Evolutionary conservation across 2,329 filamentous ascomycete genomes (phyloP).

Genomic region (Neobulgaria alba): DNA sequence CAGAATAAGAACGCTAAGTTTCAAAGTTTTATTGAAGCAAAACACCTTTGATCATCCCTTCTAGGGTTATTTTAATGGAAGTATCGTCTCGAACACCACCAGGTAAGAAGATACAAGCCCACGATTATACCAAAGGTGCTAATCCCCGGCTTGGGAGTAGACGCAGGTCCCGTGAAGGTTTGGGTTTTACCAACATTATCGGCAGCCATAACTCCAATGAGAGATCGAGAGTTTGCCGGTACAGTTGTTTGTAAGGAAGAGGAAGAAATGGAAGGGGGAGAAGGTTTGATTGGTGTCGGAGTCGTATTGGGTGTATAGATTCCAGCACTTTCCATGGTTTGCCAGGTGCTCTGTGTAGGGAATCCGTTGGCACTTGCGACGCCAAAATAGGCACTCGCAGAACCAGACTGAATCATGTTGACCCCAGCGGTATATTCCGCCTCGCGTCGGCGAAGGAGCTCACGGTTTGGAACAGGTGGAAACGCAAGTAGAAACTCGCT

Average conservation of each 20-base stretch:
- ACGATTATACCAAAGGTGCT: background rate
- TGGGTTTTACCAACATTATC: background rate
- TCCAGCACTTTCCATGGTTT: constrained; percentile 10
- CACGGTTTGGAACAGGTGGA: constrained; percentile 23
- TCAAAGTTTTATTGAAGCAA: too few relatives aligned
- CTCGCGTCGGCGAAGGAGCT: constrained; percentile 25
- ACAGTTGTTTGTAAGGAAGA: background rate
- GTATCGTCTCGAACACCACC: background rate
- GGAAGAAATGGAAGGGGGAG: background rate
- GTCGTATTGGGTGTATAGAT: constrained; percentile 4
- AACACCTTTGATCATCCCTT: too few relatives aligned
- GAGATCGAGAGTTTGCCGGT: background rate
- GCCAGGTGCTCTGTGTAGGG: constrained; percentile 13
- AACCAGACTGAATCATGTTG: constrained; percentile 15
- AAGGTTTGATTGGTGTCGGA: background rate
- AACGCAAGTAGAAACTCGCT: constrained; percentile 15
- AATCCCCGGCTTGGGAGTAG: background rate
- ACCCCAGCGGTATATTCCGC: constrained; percentile 20
- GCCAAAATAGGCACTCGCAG: constrained; percentile 12
- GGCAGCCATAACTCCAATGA: background rate
- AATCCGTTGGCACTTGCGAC: constrained; percentile 12
- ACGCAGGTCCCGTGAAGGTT: background rate
- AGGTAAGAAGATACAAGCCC: background rate
- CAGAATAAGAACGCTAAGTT: too few relatives aligned
- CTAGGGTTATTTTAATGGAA: background rate